A percentile compares a stretch with the other conserved stretches of the same genome.
Evolutionary conservation across 2,329 filamentous ascomycete genomes (phyloP).

Genomic region (Mycosphaerella sp.): DNA sequence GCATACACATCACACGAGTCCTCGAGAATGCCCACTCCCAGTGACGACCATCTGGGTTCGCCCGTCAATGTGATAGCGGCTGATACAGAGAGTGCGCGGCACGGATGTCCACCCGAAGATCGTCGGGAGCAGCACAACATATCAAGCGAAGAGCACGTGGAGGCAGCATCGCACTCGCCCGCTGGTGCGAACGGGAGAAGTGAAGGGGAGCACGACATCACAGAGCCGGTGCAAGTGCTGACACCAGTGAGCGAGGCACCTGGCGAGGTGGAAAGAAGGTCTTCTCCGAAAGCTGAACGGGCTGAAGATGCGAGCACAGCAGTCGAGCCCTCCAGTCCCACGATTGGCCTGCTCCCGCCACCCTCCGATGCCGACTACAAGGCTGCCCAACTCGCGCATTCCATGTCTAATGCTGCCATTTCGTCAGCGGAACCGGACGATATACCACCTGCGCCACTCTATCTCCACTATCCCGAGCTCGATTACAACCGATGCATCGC

Average conservation of each 20-base stretch:
- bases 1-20: slow-evolving; percentile 21
- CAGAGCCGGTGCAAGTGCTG: not conserved
- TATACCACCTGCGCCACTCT: slow-evolving; percentile 21
- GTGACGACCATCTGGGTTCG: slow-evolving; percentile 16
- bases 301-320: slow-evolving; percentile 35
- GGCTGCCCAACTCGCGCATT: slow-evolving; percentile 22
- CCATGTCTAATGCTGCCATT: slow-evolving; percentile 26
- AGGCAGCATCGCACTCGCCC: slow-evolving; percentile 1
- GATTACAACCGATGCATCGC: slow-evolving; percentile 50
- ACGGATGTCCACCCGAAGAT: slow-evolving; percentile 37
- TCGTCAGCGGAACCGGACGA: slow-evolving; percentile 14
- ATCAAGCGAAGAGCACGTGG: slow-evolving; percentile 3
- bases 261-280: slow-evolving; percentile 15
- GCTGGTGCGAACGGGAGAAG: slow-evolving; percentile 5
- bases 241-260: slow-evolving; percentile 12
- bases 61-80: not conserved
- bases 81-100: slow-evolving; percentile 3
- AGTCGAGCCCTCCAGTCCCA: slow-evolving; percentile 24
- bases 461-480: slow-evolving; percentile 26
- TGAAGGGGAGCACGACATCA: not conserved
- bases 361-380: slow-evolving; percentile 25
- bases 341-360: slow-evolving; percentile 22
- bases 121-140: slow-evolving; percentile 15
- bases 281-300: slow-evolving; percentile 37
- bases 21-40: slow-evolving; percentile 22